phyloP scores from a whole-genome alignment of 169 alveolate genomes.

The Pseudocohnilembus persalinus region DNA sequence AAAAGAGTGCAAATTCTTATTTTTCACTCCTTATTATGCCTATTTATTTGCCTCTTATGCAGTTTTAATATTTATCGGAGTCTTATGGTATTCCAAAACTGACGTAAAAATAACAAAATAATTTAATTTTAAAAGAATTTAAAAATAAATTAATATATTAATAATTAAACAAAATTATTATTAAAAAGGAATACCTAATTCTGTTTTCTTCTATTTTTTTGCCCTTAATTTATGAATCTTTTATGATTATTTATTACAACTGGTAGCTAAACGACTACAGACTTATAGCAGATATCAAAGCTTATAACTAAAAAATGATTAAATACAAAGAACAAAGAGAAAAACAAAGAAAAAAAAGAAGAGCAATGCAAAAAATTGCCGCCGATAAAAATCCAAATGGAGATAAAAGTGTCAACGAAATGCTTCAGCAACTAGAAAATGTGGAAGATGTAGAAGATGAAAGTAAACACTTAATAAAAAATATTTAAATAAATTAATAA shows the following conservation, averaged over 20 bases:
- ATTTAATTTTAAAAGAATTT: too few species aligned
- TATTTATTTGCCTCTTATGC: conserved; percentile 3
- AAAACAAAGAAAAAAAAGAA: conserved; percentile 1
- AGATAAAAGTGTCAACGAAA: not conserved
- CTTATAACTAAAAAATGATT: conserved; percentile 8
- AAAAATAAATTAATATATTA: too few species aligned
- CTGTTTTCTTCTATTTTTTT: conserved; percentile 7
- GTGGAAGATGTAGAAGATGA: not conserved
- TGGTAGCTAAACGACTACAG: conserved; percentile 10
- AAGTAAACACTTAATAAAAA: too few species aligned
- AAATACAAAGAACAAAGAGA: not conserved
- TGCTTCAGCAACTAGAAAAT: not conserved
- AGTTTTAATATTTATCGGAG: conserved; percentile 4
- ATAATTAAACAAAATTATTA: not conserved
- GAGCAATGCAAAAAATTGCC: not conserved
- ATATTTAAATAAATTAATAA: too few species aligned
- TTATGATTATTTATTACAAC: conserved; percentile 9
- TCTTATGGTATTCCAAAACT: conserved; percentile 9
- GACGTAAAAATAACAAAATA: too few species aligned
- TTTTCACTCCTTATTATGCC: not conserved
- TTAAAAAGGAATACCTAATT: conserved; percentile 7
- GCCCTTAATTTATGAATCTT: conserved; percentile 21
- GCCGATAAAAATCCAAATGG: not conserved
- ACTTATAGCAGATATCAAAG: conserved; percentile 12
- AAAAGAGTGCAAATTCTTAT: not conserved